phyloP scores from a whole-genome alignment of 345 rosid species.

The Chamaenerion angustifolium region DNA sequence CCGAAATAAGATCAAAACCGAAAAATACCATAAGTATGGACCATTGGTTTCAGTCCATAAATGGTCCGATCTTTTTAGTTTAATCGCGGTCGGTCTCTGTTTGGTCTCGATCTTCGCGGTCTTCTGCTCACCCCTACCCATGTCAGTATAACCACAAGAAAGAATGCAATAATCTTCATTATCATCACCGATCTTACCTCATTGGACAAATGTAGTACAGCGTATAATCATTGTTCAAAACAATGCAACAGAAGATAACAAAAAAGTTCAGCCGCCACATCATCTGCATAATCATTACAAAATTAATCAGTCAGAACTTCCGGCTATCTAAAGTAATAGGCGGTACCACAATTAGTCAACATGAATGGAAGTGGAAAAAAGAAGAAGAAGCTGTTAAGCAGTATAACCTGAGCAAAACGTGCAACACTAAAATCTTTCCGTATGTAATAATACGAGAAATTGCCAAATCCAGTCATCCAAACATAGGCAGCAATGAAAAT shows the following conservation, averaged over 20 bases:
- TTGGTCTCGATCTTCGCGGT: too few species aligned
- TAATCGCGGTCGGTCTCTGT: too few species aligned
- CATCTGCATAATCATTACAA: constrained; percentile 53
- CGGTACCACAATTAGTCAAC: too few species aligned
- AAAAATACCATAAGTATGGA: too few species aligned
- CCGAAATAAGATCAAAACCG: too few species aligned
- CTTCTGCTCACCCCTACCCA: too few species aligned
- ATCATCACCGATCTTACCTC: constrained; percentile 88
- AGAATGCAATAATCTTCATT: constrained; percentile 66
- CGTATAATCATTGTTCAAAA: constrained; percentile 92
- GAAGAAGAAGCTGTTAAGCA: neutral
- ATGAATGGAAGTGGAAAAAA: too few species aligned
- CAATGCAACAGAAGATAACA: constrained; percentile 77
- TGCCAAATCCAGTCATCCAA: constrained; percentile 98
- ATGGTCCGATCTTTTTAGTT: too few species aligned
- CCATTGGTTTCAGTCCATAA: too few species aligned
- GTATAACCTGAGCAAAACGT: constrained; percentile 77
- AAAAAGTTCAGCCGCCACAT: constrained; percentile 98
- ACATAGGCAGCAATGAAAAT: constrained; percentile 95
- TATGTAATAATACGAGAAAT: constrained; percentile 88
- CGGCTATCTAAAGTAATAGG: neutral
- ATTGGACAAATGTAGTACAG: constrained; percentile 93
- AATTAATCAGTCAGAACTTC: constrained; percentile 5
- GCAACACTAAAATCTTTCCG: constrained; percentile 91
- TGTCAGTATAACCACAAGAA: constrained; percentile 66